Evolutionary conservation across 805 yeast species (phyloP).

Genomic region (Kluyveromyces starmeri): DNA sequence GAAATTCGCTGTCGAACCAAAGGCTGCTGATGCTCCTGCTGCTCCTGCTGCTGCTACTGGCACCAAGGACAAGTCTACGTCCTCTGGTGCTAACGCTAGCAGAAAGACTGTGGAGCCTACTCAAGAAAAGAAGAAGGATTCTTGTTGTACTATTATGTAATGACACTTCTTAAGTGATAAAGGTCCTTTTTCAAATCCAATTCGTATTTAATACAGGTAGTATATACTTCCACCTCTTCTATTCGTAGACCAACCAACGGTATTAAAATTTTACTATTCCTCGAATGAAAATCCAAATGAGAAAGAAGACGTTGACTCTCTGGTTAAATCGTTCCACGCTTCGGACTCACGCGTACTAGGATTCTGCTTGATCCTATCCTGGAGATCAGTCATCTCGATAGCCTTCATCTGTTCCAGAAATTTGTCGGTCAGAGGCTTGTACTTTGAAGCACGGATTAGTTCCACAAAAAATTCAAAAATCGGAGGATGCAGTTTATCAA

Average conservation of each 20-base stretch:
- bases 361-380: conserved; percentile 11
- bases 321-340: conserved; percentile 43
- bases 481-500: conserved; percentile 35
- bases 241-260: too few relatives aligned
- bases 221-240: too few relatives aligned
- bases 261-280: too few relatives aligned
- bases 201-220: too few relatives aligned
- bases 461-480: conserved; percentile 53
- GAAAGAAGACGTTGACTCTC: conserved; percentile 14
- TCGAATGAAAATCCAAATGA: conserved; percentile 30
- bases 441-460: conserved; percentile 35
- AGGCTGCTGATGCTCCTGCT: background rate
- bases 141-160: conserved; percentile 6
- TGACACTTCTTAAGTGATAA: too few relatives aligned
- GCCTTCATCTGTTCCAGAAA: conserved; percentile 30
- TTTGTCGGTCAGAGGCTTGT: conserved; percentile 27
- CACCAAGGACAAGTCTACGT: background rate
- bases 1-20: background rate
- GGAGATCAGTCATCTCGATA: conserved; percentile 28
- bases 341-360: conserved; percentile 34
- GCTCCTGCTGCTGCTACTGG: background rate
- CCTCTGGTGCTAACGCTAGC: conserved; percentile 3
- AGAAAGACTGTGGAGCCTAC: conserved; percentile 6
- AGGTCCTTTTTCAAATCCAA: too few relatives aligned
- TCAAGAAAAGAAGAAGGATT: conserved; percentile 4